Evolutionary conservation across 176 grass and related monocot species (phyloP), one percentile per base, ranked within the genome.

Genomic region (Oryza officinalis): DNA sequence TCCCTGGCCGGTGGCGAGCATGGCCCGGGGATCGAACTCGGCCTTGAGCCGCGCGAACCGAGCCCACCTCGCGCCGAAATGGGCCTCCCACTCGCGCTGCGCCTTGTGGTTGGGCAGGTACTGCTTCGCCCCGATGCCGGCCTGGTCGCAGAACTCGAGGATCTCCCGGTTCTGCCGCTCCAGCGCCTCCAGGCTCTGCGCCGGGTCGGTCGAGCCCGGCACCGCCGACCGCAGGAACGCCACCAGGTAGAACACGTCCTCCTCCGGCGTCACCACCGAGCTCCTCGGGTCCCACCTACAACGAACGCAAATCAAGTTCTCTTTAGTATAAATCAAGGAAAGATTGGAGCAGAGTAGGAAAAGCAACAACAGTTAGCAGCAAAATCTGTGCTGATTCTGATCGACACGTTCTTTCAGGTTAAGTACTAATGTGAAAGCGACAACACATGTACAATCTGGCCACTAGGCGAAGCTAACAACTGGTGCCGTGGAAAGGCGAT

Each of bases 241-340:
- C 66, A 96, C 96, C 71, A 99, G 85, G 87, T 99, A 99, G 91
- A 99, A 99, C 73, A 96, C 83, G 10, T 94, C 89, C 83, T 99
- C 96, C 27, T 94, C 91, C 3, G 96, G 96, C 20, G 86, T 99
- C 61, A 96, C 93, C 41, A 60, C 93, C 2, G 96, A 89, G 87
- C 87, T 96, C 80, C 96, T 85, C 22, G 81, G 83, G 59, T 99
- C 93, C 96, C 96, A 99, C 49, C 96, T 99, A 77, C 57, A 72
- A 68, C 0, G 31, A 18, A 41, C 22, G 8, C 3, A 33, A n/a
- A 45, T 13, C 27, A 17, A 4, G 31, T 20, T 33, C 32, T 33
- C 32, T 57, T 57, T 57, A 57, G 52, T 57, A 22, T 8, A 57
- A 57, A 57, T 4, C 18, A 22, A 6, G 8, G 52, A 22, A 1